phyloP scores from a whole-genome alignment of 2,329 filamentous ascomycete genomes.

The Mycogone perniciosa region DNA sequence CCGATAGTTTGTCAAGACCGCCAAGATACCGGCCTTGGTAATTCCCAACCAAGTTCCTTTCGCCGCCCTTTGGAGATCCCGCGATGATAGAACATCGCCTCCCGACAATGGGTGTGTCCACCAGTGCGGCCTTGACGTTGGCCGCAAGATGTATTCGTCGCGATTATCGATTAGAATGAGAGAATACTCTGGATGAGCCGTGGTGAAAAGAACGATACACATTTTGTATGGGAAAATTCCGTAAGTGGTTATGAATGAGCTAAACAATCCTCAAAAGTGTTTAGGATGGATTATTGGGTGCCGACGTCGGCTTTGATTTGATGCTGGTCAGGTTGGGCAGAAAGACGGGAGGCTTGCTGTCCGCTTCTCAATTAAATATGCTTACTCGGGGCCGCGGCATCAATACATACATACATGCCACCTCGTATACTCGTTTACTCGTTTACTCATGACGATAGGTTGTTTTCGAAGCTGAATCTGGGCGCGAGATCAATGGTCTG shows the following conservation, averaged over 20 bases:
- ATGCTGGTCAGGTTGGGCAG: too few species aligned
- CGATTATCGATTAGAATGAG: conserved; percentile 73
- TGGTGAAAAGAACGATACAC: conserved; percentile 74
- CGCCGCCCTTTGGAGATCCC: conserved; percentile 56
- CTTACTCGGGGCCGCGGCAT: too few species aligned
- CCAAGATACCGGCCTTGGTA: conserved; percentile 52
- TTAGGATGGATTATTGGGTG: not conserved
- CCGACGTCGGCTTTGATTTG: conserved; percentile 6
- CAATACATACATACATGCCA: too few species aligned
- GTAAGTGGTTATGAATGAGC: not conserved
- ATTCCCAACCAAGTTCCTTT: conserved; percentile 62
- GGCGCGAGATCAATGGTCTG: conserved; percentile 1
- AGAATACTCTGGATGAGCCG: conserved; percentile 67
- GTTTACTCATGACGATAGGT: too few species aligned
- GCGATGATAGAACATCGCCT: conserved; percentile 48
- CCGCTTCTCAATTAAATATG: too few species aligned
- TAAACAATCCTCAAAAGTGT: not conserved
- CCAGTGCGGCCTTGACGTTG: conserved; percentile 59
- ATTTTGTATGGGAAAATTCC: conserved; percentile 35
- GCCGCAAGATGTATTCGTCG: conserved; percentile 63
- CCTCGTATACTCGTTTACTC: too few species aligned
- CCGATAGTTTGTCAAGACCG: conserved; percentile 61
- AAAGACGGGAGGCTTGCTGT: not conserved
- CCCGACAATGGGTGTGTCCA: conserved; percentile 45
- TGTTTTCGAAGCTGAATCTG: not conserved